Evolutionary conservation across 2,329 filamentous ascomycete species (phyloP).

Genomic region (Escovopsis sp.): DNA sequence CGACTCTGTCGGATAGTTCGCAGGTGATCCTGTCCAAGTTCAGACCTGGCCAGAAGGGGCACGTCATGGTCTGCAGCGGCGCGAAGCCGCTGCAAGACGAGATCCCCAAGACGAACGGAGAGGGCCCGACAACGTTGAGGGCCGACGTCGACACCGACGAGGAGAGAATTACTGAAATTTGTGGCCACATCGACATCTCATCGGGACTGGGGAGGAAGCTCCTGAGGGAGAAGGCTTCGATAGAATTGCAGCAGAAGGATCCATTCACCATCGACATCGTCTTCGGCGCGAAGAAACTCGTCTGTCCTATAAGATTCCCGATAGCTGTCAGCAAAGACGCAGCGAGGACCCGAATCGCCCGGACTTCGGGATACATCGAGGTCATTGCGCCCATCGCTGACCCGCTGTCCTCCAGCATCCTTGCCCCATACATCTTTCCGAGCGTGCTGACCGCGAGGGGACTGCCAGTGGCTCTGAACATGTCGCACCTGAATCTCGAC

Average conservation of each 20-base stretch:
- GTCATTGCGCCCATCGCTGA: slow-evolving; percentile 22
- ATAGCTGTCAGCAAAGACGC: slow-evolving; percentile 21
- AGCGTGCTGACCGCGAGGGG: slow-evolving; percentile 12
- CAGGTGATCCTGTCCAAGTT: slow-evolving; percentile 23
- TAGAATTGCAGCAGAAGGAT: slow-evolving; percentile 22
- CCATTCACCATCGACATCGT: slow-evolving; percentile 27
- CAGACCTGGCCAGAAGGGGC: slow-evolving; percentile 19
- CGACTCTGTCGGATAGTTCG: slow-evolving; percentile 13
- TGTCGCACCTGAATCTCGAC: slow-evolving; percentile 29
- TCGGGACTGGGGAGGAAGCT: slow-evolving; percentile 21
- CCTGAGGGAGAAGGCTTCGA: slow-evolving; percentile 22
- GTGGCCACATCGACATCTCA: slow-evolving; percentile 23
- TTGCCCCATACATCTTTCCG: slow-evolving; percentile 24
- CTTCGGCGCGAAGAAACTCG: slow-evolving; percentile 16
- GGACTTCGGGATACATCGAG: slow-evolving; percentile 30
- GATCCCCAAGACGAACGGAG: slow-evolving; percentile 8
- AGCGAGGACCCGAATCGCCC: slow-evolving; percentile 26
- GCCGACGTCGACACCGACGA: slow-evolving; percentile 17
- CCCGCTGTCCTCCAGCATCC: slow-evolving; percentile 10
- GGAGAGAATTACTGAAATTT: slow-evolving; percentile 20
- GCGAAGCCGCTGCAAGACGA: slow-evolving; percentile 10
- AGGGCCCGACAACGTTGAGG: slow-evolving; percentile 13
- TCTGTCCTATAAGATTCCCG: slow-evolving; percentile 24
- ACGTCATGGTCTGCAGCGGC: slow-evolving; percentile 13
- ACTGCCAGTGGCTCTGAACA: slow-evolving; percentile 23